Evolutionary conservation across 345 rosid genomes (phyloP).

Genomic region (Theobroma cacao): DNA sequence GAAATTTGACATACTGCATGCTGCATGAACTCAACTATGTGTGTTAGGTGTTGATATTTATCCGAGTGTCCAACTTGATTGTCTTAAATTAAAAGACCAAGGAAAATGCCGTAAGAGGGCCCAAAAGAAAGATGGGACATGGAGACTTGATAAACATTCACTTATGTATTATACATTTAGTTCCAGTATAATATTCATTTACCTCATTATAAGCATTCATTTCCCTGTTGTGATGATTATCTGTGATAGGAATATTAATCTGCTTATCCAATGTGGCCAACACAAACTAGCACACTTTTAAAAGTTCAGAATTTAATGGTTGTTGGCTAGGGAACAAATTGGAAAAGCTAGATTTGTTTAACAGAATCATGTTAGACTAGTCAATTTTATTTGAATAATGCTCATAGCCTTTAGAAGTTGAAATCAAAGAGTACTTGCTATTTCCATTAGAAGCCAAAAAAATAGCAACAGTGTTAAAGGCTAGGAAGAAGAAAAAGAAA

Average conservation of each 20-base stretch:
- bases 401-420: background rate
- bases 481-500: background rate
- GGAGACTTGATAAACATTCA: background rate
- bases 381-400: background rate
- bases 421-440: background rate
- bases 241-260: background rate
- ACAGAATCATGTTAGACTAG: background rate
- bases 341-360: background rate
- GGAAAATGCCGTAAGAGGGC: background rate
- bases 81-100: constrained; percentile 1
- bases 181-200: background rate
- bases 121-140: background rate
- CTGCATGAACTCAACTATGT: background rate
- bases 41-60: no score
- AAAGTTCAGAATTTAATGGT: background rate
- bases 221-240: background rate
- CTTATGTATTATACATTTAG: background rate
- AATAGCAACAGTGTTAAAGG: background rate
- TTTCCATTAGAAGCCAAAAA: background rate
- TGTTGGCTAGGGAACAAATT: background rate
- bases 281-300: background rate
- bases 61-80: background rate
- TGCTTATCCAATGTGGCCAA: background rate
- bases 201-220: no score
- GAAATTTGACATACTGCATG: background rate